These are phyloP conservation scores for Taphrina deformans DNA, from an alignment of 1,139 yeast species.

Conservation along the genomic window DNA sequence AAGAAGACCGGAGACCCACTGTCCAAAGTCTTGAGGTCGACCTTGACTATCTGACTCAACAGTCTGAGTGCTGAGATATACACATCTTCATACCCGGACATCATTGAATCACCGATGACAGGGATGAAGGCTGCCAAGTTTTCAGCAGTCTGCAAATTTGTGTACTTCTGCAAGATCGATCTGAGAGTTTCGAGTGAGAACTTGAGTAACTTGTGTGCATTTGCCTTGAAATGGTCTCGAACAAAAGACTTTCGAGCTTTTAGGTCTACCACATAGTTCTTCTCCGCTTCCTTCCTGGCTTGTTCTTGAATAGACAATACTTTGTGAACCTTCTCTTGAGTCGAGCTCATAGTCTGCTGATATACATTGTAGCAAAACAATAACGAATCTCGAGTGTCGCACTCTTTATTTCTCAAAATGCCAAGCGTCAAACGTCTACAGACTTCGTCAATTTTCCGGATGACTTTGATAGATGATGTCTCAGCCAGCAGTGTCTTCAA, in stretches of 20 bases:
- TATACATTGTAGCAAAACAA: slow-evolving; percentile 73
- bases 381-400: slow-evolving; percentile 61
- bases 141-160: slow-evolving; percentile 57
- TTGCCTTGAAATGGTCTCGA: slow-evolving; percentile 30
- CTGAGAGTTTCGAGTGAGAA: slow-evolving; percentile 77
- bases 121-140: slow-evolving; percentile 77
- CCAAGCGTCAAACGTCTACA: slow-evolving; percentile 77
- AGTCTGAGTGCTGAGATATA: slow-evolving; percentile 67
- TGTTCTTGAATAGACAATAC: slow-evolving; percentile 5
- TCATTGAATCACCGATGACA: slow-evolving; percentile 59
- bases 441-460: slow-evolving; percentile 75
- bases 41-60: slow-evolving; percentile 50
- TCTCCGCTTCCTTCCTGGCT: slow-evolving; percentile 26
- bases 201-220: slow-evolving; percentile 44
- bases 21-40: slow-evolving; percentile 23
- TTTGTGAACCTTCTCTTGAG: slow-evolving; percentile 7
- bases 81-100: slow-evolving; percentile 72
- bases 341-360: slow-evolving; percentile 40
- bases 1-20: slow-evolving; percentile 38
- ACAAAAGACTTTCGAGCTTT: slow-evolving; percentile 18
- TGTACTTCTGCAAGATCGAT: slow-evolving; percentile 66
- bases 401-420: slow-evolving; percentile 65
- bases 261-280: slow-evolving; percentile 30
- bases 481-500: slow-evolving; percentile 63
- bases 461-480: slow-evolving; percentile 65